Conservation (phyloP, 352 stramenopile genomes). For the Pythium rhizo-oryzae region DNA sequence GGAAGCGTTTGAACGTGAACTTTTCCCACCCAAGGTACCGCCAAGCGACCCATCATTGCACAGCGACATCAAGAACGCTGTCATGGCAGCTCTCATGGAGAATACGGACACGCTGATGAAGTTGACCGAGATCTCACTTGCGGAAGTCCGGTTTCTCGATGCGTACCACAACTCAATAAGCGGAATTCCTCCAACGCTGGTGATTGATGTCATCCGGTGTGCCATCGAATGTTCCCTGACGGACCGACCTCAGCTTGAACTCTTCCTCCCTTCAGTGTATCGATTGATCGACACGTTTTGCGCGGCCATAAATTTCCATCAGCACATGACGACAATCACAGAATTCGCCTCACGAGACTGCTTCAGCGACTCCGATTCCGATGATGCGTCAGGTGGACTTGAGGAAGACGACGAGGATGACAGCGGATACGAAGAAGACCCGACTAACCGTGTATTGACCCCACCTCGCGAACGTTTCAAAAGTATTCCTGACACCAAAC, state of each 20-base stretch:
- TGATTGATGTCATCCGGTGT: constrained; percentile 61
- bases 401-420: constrained; percentile 35
- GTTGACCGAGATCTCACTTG: constrained; percentile 57
- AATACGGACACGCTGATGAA: constrained; percentile 45
- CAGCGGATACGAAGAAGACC: constrained; percentile 18
- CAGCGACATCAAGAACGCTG: constrained; percentile 52
- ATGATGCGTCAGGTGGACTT: constrained; percentile 55
- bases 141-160: constrained; percentile 70
- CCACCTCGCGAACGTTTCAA: neutral
- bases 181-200: constrained; percentile 51
- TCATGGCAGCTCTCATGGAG: constrained; percentile 56
- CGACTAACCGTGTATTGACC: constrained; percentile 10
- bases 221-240: constrained; percentile 54
- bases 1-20: constrained; percentile 63
- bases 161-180: constrained; percentile 47
- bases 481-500: constrained; percentile 3
- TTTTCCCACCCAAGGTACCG: constrained; percentile 56
- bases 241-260: constrained; percentile 43
- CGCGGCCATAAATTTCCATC: constrained; percentile 75
- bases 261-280: constrained; percentile 55
- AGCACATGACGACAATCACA: constrained; percentile 72
- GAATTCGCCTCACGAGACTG: constrained; percentile 74
- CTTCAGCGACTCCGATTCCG: constrained; percentile 78
- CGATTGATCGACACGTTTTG: constrained; percentile 61
- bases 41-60: constrained; percentile 60